phyloP scores from a whole-genome alignment of 495 filamentous ascomycete species.

The Peziza echinospora region DNA sequence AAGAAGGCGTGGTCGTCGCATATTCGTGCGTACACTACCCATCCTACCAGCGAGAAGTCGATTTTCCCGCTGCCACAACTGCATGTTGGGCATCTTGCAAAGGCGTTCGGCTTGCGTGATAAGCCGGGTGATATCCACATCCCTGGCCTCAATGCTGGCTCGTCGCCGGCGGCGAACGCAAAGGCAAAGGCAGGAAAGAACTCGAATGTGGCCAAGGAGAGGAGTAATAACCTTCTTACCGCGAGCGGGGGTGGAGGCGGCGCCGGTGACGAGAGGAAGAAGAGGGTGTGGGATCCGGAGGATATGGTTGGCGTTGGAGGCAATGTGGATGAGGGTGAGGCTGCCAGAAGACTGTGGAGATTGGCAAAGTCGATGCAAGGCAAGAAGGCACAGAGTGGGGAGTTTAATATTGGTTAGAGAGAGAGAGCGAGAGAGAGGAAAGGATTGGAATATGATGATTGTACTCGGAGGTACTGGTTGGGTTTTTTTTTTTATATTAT shows the following conservation, averaged over 20 bases:
- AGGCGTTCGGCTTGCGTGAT: slow-evolving; percentile 75
- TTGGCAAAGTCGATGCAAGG: slow-evolving; percentile 14
- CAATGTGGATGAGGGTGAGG: slow-evolving; percentile 12
- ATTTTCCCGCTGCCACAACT: slow-evolving; percentile 77
- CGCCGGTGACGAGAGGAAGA: slow-evolving; percentile 23
- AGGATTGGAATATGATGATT: no score
- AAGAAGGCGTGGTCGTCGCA: slow-evolving; percentile 74
- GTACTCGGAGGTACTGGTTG: no score
- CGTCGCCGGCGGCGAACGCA: no score
- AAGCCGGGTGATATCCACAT: slow-evolving; percentile 69
- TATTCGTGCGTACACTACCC: slow-evolving; percentile 83
- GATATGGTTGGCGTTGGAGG: slow-evolving; percentile 1
- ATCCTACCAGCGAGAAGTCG: slow-evolving; percentile 55
- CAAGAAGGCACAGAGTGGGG: slow-evolving; percentile 12
- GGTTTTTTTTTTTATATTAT: no score
- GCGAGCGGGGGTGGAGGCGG: slow-evolving; percentile 16
- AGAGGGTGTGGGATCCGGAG: slow-evolving; percentile 11
- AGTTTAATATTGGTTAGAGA: slow-evolving; percentile 17
- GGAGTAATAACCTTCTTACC: no score
- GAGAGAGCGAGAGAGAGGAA: no score
- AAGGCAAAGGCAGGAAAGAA: slow-evolving; percentile 28
- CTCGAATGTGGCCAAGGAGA: no score
- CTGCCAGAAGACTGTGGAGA: slow-evolving; percentile 19
- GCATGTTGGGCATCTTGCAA: slow-evolving; percentile 83
- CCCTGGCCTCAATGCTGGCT: no score